A percentile compares a stretch with the other conserved stretches of the same genome.
Evolutionary conservation across 2,329 filamentous ascomycete species (phyloP).

Genomic region (Epichloe uncinata): DNA sequence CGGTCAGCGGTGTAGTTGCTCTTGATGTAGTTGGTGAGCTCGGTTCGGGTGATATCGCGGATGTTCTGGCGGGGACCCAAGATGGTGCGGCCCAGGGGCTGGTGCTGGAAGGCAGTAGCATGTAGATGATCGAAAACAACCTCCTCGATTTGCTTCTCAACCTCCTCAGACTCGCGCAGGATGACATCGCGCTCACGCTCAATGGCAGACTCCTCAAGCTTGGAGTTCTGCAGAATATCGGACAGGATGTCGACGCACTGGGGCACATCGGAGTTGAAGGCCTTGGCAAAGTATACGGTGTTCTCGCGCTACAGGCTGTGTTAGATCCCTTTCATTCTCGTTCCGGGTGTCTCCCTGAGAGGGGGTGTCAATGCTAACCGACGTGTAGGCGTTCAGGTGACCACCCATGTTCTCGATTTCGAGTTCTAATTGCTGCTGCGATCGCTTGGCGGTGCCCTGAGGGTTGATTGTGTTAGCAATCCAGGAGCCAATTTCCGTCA

Average conservation of each 20-base stretch:
- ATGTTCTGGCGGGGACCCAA: slow-evolving; percentile 98
- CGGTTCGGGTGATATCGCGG: slow-evolving; percentile 81
- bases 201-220: slow-evolving; percentile 83
- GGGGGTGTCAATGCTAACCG: slow-evolving; percentile 48
- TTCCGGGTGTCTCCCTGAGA: slow-evolving; percentile 10
- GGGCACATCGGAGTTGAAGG: slow-evolving; percentile 95
- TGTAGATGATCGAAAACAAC: slow-evolving; percentile 99
- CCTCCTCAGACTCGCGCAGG: slow-evolving; percentile 95
- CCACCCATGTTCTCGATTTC: slow-evolving; percentile 99
- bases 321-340: slow-evolving; percentile 13
- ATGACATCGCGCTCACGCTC: slow-evolving; percentile 98
- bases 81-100: slow-evolving; percentile 94
- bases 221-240: slow-evolving; percentile 98
- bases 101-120: slow-evolving; percentile 92
- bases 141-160: slow-evolving; percentile 99
- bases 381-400: slow-evolving; percentile 98
- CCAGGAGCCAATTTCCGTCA: background rate
- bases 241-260: slow-evolving; percentile 95
- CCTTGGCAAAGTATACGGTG: slow-evolving; percentile 99
- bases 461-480: background rate
- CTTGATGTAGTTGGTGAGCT: slow-evolving; percentile 94
- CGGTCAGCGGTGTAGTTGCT: slow-evolving; percentile 99
- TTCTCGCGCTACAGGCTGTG: slow-evolving; percentile 64
- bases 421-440: slow-evolving; percentile 93
- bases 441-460: slow-evolving; percentile 83